A percentile compares a stretch with the other conserved stretches of the same genome.
These are phyloP conservation scores for Phaffomyces thermotolerans DNA, from an alignment of 805 yeast genomes.

Conservation along the genomic window DNA sequence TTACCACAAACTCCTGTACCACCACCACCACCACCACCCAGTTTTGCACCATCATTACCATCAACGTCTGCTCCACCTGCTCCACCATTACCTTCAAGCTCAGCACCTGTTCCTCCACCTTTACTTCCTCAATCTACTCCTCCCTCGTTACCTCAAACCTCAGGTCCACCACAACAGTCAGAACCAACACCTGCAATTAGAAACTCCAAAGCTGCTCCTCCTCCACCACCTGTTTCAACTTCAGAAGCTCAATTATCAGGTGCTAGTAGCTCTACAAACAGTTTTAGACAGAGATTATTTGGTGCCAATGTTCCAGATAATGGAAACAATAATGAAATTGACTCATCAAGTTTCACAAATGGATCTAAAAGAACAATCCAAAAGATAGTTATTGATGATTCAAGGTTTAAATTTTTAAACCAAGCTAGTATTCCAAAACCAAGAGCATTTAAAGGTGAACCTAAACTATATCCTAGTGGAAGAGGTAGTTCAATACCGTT, in stretches of 20 bases:
- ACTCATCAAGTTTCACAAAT: background rate
- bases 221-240: background rate
- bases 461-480: slow-evolving; percentile 88
- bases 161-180: background rate
- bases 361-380: slow-evolving; percentile 1
- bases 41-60: slow-evolving; percentile 10
- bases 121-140: background rate
- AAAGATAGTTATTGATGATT: slow-evolving; percentile 38
- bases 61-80: slow-evolving; percentile 12
- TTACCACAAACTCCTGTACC: slow-evolving; percentile 16
- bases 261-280: slow-evolving; percentile 1
- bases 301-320: slow-evolving; percentile 6
- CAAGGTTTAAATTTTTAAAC: slow-evolving; percentile 32
- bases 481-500: slow-evolving; percentile 89
- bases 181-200: background rate
- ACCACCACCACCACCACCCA: slow-evolving; percentile 16
- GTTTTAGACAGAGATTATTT: slow-evolving; percentile 17
- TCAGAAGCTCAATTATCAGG: background rate
- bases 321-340: no score
- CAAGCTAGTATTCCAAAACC: slow-evolving; percentile 76
- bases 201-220: background rate
- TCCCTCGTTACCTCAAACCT: background rate
- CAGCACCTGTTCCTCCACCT: slow-evolving; percentile 15
- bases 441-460: slow-evolving; percentile 62
- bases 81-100: slow-evolving; percentile 20